phyloP scores from a whole-genome alignment of 441 rosid species.

The Bruguiera hainesii region DNA sequence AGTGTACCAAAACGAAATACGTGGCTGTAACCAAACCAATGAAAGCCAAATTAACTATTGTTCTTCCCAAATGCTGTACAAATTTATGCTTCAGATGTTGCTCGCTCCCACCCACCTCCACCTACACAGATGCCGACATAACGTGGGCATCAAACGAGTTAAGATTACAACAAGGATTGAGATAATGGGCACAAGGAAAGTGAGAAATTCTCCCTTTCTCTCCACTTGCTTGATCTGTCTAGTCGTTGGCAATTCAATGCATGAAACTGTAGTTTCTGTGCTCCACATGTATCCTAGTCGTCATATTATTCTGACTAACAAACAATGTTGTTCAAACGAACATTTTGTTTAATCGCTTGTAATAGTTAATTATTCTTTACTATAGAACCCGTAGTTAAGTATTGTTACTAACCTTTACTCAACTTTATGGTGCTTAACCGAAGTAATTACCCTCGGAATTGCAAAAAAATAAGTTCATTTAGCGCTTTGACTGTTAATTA shows the following conservation, averaged over 20 bases:
- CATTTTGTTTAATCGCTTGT: background rate
- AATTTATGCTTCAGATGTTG: too few relatives aligned
- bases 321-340: conserved; percentile 10
- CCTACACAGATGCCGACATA: background rate
- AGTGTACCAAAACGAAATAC: too few relatives aligned
- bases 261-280: conserved; percentile 19
- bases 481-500: too few relatives aligned
- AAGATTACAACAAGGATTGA: background rate
- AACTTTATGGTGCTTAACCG: background rate
- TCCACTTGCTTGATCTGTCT: conserved; percentile 16
- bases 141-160: conserved; percentile 7
- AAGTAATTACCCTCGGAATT: background rate
- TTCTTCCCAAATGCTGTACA: too few relatives aligned
- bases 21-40: too few relatives aligned
- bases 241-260: conserved; percentile 29
- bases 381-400: too few relatives aligned
- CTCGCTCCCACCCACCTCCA: too few relatives aligned
- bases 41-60: too few relatives aligned
- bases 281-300: background rate
- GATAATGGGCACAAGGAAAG: background rate
- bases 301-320: background rate
- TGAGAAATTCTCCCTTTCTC: background rate
- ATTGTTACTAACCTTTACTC: conserved; percentile 1
- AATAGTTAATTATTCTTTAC: background rate
- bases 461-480: background rate